phyloP scores from a whole-genome alignment of 1,139 yeast genomes.

The Candida albicans region DNA sequence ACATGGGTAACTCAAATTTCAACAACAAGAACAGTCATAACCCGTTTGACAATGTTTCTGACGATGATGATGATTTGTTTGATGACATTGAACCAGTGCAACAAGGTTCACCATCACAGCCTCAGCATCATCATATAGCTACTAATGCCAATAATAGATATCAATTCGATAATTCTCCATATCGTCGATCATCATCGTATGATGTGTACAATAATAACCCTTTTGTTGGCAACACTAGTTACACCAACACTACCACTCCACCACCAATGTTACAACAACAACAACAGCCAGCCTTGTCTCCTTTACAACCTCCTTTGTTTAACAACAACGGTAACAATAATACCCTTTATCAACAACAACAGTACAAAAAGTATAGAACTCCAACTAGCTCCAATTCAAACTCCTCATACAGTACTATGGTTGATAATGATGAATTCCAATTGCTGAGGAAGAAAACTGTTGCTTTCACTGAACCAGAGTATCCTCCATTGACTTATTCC shows the following conservation, averaged over 20 bases:
- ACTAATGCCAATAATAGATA: neutral
- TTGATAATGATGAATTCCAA: conserved; percentile 11
- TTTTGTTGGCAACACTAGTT: neutral
- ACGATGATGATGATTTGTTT: conserved; percentile 14
- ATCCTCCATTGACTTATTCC: conserved; percentile 31
- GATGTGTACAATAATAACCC: neutral
- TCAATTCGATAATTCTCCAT: neutral
- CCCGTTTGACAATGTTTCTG: conserved; percentile 9
- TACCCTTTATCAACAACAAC: neutral
- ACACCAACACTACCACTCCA: neutral
- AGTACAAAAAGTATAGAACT: conserved; percentile 5
- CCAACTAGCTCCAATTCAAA: conserved; percentile 8
- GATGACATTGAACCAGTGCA: conserved; percentile 10
- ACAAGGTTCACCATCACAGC: neutral
- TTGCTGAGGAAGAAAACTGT: conserved; percentile 28
- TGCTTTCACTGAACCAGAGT: conserved; percentile 38
- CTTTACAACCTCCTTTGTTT: no score
- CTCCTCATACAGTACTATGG: conserved; percentile 23
- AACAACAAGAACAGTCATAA: neutral
- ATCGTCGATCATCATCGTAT: neutral
- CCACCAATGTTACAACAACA: neutral
- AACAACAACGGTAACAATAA: no score
- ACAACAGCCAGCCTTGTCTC: no score
- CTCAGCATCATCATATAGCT: conserved; percentile 1
- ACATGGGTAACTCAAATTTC: no score